Conservation (phyloP, 1,284 basidiomycete genomes). For the Veloboletus limbatus region DNA sequence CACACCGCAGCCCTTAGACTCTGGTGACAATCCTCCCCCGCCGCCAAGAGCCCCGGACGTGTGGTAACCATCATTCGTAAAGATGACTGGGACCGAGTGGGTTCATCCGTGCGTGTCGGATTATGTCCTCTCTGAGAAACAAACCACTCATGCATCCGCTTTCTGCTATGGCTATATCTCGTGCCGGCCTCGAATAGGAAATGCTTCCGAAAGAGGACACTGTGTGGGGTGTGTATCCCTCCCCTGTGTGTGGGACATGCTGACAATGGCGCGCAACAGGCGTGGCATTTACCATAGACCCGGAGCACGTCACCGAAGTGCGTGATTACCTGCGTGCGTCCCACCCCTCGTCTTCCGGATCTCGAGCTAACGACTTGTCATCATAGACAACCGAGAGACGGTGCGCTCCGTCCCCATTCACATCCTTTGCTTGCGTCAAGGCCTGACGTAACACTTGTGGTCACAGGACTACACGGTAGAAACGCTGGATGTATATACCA, state of each 20-base stretch:
- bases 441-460: not conserved
- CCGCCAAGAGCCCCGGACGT: conserved; percentile 62
- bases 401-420: conserved; percentile 33
- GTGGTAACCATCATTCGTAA: conserved; percentile 83
- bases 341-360: not conserved
- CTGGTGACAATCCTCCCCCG: not conserved
- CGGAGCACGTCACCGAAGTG: conserved; percentile 68
- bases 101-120: conserved; percentile 46
- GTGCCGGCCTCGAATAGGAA: conserved; percentile 43
- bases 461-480: conserved; percentile 52
- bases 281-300: conserved; percentile 82
- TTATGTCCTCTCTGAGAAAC: not conserved
- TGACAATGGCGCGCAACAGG: conserved; percentile 40
- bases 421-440: not conserved
- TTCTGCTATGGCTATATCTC: not conserved
- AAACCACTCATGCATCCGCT: not conserved
- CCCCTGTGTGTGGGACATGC: not conserved
- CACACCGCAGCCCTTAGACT: no score
- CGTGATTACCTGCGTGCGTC: conserved; percentile 68
- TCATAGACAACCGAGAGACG: conserved; percentile 74
- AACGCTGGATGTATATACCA: conserved; percentile 46
- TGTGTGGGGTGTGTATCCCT: conserved; percentile 66
- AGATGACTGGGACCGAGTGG: conserved; percentile 75
- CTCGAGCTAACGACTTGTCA: not conserved
- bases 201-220: conserved; percentile 70